Evolutionary conservation across 2,329 filamentous ascomycete species (phyloP).

Genomic region (Ceratocystis cacaofunesta): DNA sequence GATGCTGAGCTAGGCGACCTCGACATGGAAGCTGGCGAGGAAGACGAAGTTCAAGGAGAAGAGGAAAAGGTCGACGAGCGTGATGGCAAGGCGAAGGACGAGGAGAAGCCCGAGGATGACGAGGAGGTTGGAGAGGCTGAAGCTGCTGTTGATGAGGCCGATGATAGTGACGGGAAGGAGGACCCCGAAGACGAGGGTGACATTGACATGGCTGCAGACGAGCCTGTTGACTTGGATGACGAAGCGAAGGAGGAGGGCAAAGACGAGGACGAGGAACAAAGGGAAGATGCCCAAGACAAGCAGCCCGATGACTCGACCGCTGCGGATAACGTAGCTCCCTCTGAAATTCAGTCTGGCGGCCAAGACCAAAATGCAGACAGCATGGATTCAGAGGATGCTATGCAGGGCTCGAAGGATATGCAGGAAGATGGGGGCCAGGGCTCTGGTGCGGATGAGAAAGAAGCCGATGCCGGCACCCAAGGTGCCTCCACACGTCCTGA

Average conservation of each 20-base stretch:
- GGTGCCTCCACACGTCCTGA: conserved; percentile 37
- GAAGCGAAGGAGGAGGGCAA: conserved; percentile 20
- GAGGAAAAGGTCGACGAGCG: conserved; percentile 20
- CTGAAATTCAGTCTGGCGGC: conserved; percentile 46
- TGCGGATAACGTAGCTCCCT: conserved; percentile 25
- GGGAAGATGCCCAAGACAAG: conserved; percentile 33
- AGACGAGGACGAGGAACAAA: conserved; percentile 31
- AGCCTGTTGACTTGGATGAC: conserved; percentile 25
- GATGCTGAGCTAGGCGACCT: conserved; percentile 39
- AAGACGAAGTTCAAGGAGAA: conserved; percentile 30
- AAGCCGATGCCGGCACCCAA: conserved; percentile 48
- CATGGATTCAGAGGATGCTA: conserved; percentile 46
- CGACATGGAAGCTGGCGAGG: conserved; percentile 27
- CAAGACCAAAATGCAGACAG: conserved; percentile 39
- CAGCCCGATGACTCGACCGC: conserved; percentile 24
- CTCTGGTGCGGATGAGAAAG: conserved; percentile 47
- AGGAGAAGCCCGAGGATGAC: conserved; percentile 37
- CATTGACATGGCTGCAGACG: conserved; percentile 17
- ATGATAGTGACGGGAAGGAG: conserved; percentile 22
- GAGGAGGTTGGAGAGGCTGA: conserved; percentile 36
- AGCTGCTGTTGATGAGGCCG: conserved; percentile 21
- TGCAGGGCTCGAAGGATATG: conserved; percentile 45
- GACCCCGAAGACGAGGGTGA: conserved; percentile 19
- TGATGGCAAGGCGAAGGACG: conserved; percentile 49
- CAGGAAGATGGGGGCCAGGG: conserved; percentile 52